Conservation (phyloP, 805 yeast genomes). For the Candida dajiaensis region DNA sequence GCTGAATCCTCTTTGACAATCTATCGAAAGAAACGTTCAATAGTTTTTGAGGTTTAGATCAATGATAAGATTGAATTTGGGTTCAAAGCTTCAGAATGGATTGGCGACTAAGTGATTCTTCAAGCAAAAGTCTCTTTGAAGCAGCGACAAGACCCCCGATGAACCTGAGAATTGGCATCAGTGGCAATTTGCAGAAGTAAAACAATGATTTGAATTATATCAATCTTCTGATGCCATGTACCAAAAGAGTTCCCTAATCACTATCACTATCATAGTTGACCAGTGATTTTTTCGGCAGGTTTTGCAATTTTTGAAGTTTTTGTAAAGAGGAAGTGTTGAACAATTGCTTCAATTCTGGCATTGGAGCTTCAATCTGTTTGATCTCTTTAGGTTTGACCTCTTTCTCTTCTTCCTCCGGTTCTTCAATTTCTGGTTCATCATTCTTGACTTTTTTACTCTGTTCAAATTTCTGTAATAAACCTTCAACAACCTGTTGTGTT, state of each 20-base stretch:
- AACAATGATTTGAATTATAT: not conserved
- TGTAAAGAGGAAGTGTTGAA: slow-evolving; percentile 7
- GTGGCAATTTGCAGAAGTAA: not conserved
- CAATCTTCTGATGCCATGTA: not conserved
- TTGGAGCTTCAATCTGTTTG: slow-evolving; percentile 14
- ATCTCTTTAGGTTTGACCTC: slow-evolving; percentile 6
- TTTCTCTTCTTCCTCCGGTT: slow-evolving; percentile 22
- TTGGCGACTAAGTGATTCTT: not conserved
- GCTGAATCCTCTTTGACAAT: not conserved
- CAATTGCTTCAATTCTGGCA: not conserved
- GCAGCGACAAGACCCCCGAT: not conserved
- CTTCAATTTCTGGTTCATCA: slow-evolving; percentile 18
- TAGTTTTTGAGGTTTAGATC: not conserved
- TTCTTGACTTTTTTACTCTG: slow-evolving; percentile 14
- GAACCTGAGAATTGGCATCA: not conserved
- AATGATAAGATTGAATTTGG: not conserved
- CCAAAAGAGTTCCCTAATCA: not conserved
- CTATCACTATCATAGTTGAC: slow-evolving; percentile 4
- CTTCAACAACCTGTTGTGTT: slow-evolving; percentile 37
- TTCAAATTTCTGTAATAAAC: slow-evolving; percentile 32
- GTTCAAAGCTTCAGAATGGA: not conserved
- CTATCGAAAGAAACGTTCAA: not conserved
- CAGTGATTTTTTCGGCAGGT: not conserved
- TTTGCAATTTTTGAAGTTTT: slow-evolving; percentile 5
- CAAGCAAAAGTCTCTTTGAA: not conserved